These are phyloP conservation scores for Trichoderma koningiopsis DNA, from an alignment of 2,329 filamentous ascomycete species.

Conservation along the genomic window DNA sequence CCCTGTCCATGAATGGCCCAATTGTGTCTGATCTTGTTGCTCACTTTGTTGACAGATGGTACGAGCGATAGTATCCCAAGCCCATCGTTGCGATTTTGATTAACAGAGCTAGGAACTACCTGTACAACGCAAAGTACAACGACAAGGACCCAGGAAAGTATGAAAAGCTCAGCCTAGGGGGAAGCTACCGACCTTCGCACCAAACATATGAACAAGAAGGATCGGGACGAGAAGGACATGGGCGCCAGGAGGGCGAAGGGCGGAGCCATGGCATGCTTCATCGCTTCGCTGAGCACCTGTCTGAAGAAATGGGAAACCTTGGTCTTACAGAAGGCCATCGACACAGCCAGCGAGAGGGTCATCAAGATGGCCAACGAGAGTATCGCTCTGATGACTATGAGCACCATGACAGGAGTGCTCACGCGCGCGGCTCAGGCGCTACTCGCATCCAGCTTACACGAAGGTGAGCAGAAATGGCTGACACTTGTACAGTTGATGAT, in stretches of 20 bases:
- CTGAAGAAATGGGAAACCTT: slow-evolving; percentile 22
- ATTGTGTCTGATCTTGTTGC: slow-evolving; percentile 73
- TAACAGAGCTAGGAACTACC: slow-evolving; percentile 66
- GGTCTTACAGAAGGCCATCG: not conserved
- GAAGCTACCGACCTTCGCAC: slow-evolving; percentile 29
- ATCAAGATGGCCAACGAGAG: not conserved
- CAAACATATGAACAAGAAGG: slow-evolving; percentile 2
- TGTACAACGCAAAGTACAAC: slow-evolving; percentile 79
- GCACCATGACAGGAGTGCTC: not conserved
- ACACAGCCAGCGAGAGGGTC: not conserved
- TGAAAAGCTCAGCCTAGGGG: slow-evolving; percentile 43
- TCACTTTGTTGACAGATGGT: slow-evolving; percentile 85
- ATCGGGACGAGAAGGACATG: slow-evolving; percentile 4
- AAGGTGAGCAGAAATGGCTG: slow-evolving; percentile 41
- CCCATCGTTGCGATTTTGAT: not conserved
- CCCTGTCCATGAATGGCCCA: slow-evolving; percentile 72
- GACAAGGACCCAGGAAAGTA: slow-evolving; percentile 56
- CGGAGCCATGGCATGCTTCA: slow-evolving; percentile 6
- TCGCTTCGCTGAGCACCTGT: slow-evolving; percentile 1
- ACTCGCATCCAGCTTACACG: slow-evolving; percentile 54
- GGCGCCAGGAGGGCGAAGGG: not conserved
- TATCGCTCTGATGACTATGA: slow-evolving; percentile 12
- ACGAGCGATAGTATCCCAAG: slow-evolving; percentile 22
- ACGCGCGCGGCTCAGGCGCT: slow-evolving; percentile 31
- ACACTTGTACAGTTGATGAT: not conserved